Evolutionary conservation across 2,329 filamentous ascomycete genomes (phyloP).

Genomic region (Alternaria tenuissima): DNA sequence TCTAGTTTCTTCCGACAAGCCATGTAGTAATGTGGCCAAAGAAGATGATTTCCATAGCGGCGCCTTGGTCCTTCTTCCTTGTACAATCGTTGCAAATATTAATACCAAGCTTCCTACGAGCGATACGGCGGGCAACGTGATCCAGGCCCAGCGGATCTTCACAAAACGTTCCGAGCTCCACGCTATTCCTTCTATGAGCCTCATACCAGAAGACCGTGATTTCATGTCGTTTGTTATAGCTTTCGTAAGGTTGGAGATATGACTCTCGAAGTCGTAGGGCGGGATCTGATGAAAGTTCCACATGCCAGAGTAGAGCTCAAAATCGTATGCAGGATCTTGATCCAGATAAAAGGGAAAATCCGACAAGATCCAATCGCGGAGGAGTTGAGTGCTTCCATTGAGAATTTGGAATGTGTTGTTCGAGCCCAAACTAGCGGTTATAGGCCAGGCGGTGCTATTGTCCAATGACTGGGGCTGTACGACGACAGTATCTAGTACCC

Average conservation of each 20-base stretch:
- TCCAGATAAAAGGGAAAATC: neutral
- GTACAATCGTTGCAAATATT: constrained; percentile 18
- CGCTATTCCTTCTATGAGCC: constrained; percentile 17
- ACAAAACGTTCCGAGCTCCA: constrained; percentile 24
- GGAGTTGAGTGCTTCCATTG: neutral
- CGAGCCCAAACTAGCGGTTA: neutral
- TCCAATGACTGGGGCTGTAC: constrained; percentile 1
- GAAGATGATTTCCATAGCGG: constrained; percentile 29
- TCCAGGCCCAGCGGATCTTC: constrained; percentile 23
- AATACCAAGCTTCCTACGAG: constrained; percentile 20
- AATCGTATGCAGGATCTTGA: neutral
- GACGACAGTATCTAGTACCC: neutral
- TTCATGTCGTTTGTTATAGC: constrained; percentile 25
- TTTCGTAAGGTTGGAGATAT: constrained; percentile 14
- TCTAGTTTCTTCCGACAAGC: constrained; percentile 23
- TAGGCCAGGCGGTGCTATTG: neutral
- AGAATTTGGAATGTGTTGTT: constrained; percentile 3
- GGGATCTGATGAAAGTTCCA: constrained; percentile 21
- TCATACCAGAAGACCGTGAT: constrained; percentile 13
- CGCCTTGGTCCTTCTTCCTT: constrained; percentile 10
- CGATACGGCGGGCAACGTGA: constrained; percentile 21
- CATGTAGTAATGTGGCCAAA: constrained; percentile 28
- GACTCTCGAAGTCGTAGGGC: constrained; percentile 20
- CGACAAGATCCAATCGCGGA: neutral
- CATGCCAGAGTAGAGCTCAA: constrained; percentile 2